Percentiles rank a stretch among this genome's conserved stretches.
These are phyloP conservation scores for Neurospora tetraspora DNA, from an alignment of 495 filamentous ascomycete genomes.

Conservation along the genomic window DNA sequence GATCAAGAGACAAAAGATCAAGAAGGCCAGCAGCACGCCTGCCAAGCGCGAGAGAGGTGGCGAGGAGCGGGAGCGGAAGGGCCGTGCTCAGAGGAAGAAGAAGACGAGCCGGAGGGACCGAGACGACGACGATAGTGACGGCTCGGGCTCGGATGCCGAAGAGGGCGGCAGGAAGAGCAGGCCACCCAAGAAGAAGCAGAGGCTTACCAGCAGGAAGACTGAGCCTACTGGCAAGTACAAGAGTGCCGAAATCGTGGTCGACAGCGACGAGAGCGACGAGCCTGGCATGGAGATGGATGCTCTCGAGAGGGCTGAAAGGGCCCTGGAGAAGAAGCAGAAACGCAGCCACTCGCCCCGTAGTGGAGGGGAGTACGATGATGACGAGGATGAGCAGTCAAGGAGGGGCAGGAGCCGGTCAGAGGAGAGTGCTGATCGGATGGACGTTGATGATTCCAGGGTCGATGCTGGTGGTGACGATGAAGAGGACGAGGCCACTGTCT, in stretches of 20 bases:
- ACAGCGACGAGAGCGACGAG: constrained; percentile 46
- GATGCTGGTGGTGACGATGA: constrained; percentile 24
- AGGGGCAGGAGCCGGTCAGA: constrained; percentile 30
- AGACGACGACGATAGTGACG: constrained; percentile 24
- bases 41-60: constrained; percentile 5
- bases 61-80: constrained; percentile 8
- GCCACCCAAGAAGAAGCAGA: constrained; percentile 50
- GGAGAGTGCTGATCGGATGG: constrained; percentile 26
- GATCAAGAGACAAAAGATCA: constrained; percentile 70
- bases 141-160: constrained; percentile 10
- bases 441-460: constrained; percentile 16
- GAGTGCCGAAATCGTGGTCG: constrained; percentile 68
- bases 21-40: background rate
- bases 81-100: constrained; percentile 11
- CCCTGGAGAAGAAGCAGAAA: constrained; percentile 18
- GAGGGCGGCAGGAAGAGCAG: constrained; percentile 35
- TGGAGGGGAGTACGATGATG: constrained; percentile 1
- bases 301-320: constrained; percentile 32
- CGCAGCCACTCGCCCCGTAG: constrained; percentile 9
- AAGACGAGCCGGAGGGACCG: background rate
- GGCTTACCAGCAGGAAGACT: constrained; percentile 45
- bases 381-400: constrained; percentile 21
- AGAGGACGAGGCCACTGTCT: constrained; percentile 9
- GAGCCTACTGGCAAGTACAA: constrained; percentile 54
- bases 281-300: constrained; percentile 22